Evolutionary conservation across 306 rosid species (phyloP).

Genomic region (Inga laurina): DNA sequence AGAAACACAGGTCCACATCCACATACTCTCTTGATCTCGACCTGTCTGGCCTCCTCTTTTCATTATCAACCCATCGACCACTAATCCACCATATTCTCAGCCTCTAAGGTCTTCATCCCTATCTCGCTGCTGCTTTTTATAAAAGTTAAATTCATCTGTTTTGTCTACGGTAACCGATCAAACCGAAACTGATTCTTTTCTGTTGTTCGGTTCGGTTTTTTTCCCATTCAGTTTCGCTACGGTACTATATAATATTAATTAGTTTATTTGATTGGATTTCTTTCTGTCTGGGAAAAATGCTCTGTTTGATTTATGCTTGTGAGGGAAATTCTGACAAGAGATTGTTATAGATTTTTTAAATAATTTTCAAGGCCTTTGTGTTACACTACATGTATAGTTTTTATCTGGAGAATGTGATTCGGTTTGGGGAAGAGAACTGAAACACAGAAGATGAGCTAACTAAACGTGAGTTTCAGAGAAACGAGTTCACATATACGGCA

Average conservation of each 20-base stretch:
- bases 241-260: neutral
- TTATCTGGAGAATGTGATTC: constrained; percentile 24
- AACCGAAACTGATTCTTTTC: too few relatives aligned
- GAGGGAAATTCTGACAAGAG: neutral
- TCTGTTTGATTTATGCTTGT: neutral
- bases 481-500: neutral
- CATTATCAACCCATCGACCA: too few relatives aligned
- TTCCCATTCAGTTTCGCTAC: neutral
- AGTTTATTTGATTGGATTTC: neutral
- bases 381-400: neutral
- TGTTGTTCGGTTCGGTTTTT: neutral
- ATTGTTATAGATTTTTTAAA: neutral
- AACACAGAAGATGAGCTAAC: neutral
- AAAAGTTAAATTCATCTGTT: too few relatives aligned
- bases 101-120: too few relatives aligned
- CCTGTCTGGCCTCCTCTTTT: too few relatives aligned
- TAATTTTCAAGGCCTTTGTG: neutral
- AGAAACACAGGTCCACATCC: too few relatives aligned
- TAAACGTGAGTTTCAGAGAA: neutral
- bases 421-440: neutral
- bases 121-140: too few relatives aligned
- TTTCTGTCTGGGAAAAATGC: neutral
- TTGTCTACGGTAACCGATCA: too few relatives aligned
- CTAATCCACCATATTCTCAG: too few relatives aligned
- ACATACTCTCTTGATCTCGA: too few relatives aligned